Percentiles rank a stretch among this genome's conserved stretches.
These are phyloP conservation scores for Botrytis elliptica DNA, from an alignment of 2,329 filamentous ascomycete genomes.

Conservation along the genomic window DNA sequence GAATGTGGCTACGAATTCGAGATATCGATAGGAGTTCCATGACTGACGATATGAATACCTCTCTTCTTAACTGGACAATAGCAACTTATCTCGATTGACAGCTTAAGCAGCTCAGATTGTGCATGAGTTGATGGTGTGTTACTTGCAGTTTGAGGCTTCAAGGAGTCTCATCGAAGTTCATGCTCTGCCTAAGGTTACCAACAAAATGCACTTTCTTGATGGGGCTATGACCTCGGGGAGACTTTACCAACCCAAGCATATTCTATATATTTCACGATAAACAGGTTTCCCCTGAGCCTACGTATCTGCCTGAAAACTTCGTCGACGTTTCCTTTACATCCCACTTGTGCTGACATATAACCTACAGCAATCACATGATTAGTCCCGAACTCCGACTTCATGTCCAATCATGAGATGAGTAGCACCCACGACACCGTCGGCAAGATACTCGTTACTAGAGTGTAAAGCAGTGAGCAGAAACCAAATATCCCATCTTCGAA, in stretches of 20 bases:
- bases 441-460: neutral
- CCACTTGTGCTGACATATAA: neutral
- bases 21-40: neutral
- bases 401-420: neutral
- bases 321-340: neutral
- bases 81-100: neutral
- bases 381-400: neutral
- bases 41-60: neutral
- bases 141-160: neutral
- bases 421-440: neutral
- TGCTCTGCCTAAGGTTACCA: neutral
- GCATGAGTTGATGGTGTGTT: neutral
- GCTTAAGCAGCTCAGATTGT: neutral
- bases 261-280: neutral
- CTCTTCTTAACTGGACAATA: neutral
- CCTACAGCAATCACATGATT: neutral
- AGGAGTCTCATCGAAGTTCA: neutral
- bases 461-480: neutral
- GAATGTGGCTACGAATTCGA: neutral
- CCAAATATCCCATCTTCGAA: neutral
- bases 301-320: neutral
- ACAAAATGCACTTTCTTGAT: neutral
- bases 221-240: neutral
- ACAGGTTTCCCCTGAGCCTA: neutral
- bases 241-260: accelerated